Evolutionary conservation across 2,329 filamentous ascomycete genomes (phyloP).

Genomic region (Dissoconium aciculare): DNA sequence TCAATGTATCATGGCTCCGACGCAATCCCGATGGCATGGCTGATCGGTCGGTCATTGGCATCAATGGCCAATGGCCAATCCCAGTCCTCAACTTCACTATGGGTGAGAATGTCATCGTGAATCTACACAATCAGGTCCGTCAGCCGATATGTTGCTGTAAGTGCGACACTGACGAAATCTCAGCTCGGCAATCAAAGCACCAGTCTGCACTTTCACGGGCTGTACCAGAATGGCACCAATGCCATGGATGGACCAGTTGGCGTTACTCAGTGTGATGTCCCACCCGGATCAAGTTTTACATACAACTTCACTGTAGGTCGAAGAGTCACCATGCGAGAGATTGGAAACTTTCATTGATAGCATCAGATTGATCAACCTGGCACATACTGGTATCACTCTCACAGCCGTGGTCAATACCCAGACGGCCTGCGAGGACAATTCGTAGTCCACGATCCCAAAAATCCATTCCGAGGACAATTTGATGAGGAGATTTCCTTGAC

Average conservation of each 20-base stretch:
- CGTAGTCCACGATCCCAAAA: conserved; percentile 46
- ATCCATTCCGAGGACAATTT: conserved; percentile 38
- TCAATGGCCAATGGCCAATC: conserved; percentile 61
- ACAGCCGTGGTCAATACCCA: conserved; percentile 48
- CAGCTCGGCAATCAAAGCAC: conserved; percentile 47
- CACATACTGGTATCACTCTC: conserved; percentile 54
- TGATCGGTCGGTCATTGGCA: conserved; percentile 43
- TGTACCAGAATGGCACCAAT: conserved; percentile 62
- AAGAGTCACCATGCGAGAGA: conserved; percentile 30
- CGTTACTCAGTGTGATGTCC: conserved; percentile 52
- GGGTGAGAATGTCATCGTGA: conserved; percentile 55
- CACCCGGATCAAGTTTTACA: conserved; percentile 45
- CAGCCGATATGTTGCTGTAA: neutral
- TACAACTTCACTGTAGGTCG: conserved; percentile 49
- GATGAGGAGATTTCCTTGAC: conserved; percentile 49
- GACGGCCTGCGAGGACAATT: conserved; percentile 55
- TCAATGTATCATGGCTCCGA: conserved; percentile 40
- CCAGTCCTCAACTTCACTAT: conserved; percentile 59
- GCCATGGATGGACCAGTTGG: conserved; percentile 58
- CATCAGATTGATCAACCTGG: conserved; percentile 32
- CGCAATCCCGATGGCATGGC: conserved; percentile 41
- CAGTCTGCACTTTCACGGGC: conserved; percentile 61
- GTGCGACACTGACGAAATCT: neutral
- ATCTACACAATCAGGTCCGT: conserved; percentile 47
- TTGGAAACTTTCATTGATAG: neutral